Evolutionary conservation across 805 yeast genomes (phyloP).

Genomic region (Kluyveromyces lactis): DNA sequence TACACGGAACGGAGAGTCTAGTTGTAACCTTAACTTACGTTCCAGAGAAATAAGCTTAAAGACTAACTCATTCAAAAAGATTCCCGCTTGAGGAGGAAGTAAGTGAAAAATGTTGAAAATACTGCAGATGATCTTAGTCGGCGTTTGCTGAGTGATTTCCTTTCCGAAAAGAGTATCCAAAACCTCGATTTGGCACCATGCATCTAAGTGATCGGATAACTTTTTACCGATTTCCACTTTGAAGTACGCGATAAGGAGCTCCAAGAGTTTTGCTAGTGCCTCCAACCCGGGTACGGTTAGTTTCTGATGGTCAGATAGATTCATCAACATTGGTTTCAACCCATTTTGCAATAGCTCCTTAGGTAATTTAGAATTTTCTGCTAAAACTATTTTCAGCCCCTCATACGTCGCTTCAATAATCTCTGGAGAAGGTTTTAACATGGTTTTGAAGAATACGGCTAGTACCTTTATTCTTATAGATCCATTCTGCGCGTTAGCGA

Average conservation of each 20-base stretch:
- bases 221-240: conserved; percentile 95
- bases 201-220: conserved; percentile 83
- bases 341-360: conserved; percentile 94
- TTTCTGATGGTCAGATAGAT: conserved; percentile 86
- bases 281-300: conserved; percentile 84
- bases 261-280: conserved; percentile 80
- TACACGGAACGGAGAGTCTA: conserved; percentile 80
- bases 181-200: conserved; percentile 86
- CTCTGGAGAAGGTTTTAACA: conserved; percentile 74
- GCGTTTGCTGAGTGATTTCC: conserved; percentile 71
- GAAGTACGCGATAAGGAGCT: conserved; percentile 82
- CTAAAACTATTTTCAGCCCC: conserved; percentile 74
- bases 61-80: conserved; percentile 82
- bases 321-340: conserved; percentile 89
- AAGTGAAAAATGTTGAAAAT: conserved; percentile 86
- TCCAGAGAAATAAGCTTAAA: conserved; percentile 71
- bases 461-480: conserved; percentile 77
- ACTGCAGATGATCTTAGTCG: conserved; percentile 81
- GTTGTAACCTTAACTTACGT: conserved; percentile 73
- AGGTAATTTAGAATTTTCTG: conserved; percentile 83
- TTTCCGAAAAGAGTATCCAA: conserved; percentile 70
- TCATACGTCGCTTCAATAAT: conserved; percentile 90
- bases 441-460: conserved; percentile 90
- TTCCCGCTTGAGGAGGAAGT: conserved; percentile 85
- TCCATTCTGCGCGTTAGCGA: conserved; percentile 63